Evolutionary conservation across 2,329 filamentous ascomycete species (phyloP).

Genomic region (Septoria linicola): DNA sequence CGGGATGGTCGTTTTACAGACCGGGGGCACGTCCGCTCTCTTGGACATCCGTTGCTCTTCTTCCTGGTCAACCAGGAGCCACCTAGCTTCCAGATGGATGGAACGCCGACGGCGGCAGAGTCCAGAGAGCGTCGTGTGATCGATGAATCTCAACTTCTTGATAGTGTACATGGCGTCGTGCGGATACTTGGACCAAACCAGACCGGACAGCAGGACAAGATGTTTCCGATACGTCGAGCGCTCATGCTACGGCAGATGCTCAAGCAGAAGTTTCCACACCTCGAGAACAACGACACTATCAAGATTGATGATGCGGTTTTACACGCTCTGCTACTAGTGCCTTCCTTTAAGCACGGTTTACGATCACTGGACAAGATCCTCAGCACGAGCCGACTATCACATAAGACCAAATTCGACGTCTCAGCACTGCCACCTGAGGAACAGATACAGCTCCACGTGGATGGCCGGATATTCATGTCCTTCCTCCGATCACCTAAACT

Average conservation of each 20-base stretch:
- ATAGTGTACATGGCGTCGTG: constrained; percentile 37
- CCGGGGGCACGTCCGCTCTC: constrained; percentile 28
- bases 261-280: constrained; percentile 35
- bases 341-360: constrained; percentile 38
- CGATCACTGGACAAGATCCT: constrained; percentile 39
- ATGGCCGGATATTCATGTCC: constrained; percentile 38
- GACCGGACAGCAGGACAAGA: constrained; percentile 30
- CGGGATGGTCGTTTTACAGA: constrained; percentile 36
- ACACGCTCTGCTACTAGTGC: constrained; percentile 37
- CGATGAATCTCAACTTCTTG: constrained; percentile 34
- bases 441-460: constrained; percentile 39
- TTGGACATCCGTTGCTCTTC: constrained; percentile 35
- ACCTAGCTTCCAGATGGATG: constrained; percentile 23
- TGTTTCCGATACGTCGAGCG: constrained; percentile 36
- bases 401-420: constrained; percentile 37
- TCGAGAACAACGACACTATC: constrained; percentile 33
- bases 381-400: constrained; percentile 36
- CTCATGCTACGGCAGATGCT: constrained; percentile 38
- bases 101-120: constrained; percentile 28
- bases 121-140: constrained; percentile 24
- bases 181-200: constrained; percentile 36
- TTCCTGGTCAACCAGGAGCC: constrained; percentile 37
- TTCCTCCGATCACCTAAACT: constrained; percentile 37
- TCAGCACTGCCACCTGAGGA: constrained; percentile 38
- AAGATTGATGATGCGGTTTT: constrained; percentile 39